Conservation (phyloP, 2,329 filamentous ascomycete genomes). For the Aspergillus calidoustus region DNA sequence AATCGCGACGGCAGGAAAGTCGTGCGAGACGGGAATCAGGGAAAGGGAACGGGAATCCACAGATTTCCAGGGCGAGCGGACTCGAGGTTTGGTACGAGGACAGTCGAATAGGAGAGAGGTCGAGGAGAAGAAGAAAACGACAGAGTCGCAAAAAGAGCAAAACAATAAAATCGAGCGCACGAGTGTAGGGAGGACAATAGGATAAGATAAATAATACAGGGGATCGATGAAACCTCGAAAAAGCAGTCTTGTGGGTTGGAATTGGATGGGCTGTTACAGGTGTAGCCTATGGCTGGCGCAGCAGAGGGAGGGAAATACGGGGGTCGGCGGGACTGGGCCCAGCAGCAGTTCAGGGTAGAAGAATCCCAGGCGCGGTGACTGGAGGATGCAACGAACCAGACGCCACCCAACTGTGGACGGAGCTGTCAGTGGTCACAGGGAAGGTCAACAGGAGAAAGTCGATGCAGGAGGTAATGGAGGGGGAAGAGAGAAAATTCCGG, state of each 20-base stretch:
- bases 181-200: background rate
- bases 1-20: slow-evolving; percentile 19
- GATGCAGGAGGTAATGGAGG: slow-evolving; percentile 13
- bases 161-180: slow-evolving; percentile 1
- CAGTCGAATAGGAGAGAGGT: background rate
- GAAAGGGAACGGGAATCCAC: slow-evolving; percentile 13
- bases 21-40: slow-evolving; percentile 11
- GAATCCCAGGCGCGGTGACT: background rate
- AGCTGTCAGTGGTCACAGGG: slow-evolving; percentile 14
- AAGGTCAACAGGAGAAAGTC: slow-evolving; percentile 1
- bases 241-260: background rate
- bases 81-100: background rate
- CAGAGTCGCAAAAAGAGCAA: slow-evolving; percentile 5
- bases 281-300: slow-evolving; percentile 9
- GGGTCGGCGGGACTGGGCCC: slow-evolving; percentile 8
- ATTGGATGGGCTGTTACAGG: slow-evolving; percentile 8
- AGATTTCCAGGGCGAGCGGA: background rate
- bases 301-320: slow-evolving; percentile 12
- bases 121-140: slow-evolving; percentile 16
- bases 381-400: slow-evolving; percentile 9
- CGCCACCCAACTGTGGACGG: slow-evolving; percentile 19
- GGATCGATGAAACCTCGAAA: slow-evolving; percentile 10
- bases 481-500: slow-evolving; percentile 17
- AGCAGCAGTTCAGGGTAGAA: background rate
- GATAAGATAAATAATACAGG: slow-evolving; percentile 17